These are phyloP conservation scores for Pseudonitzschia multistriata DNA, from an alignment of 108 stramenopile species.

Conservation along the genomic window DNA sequence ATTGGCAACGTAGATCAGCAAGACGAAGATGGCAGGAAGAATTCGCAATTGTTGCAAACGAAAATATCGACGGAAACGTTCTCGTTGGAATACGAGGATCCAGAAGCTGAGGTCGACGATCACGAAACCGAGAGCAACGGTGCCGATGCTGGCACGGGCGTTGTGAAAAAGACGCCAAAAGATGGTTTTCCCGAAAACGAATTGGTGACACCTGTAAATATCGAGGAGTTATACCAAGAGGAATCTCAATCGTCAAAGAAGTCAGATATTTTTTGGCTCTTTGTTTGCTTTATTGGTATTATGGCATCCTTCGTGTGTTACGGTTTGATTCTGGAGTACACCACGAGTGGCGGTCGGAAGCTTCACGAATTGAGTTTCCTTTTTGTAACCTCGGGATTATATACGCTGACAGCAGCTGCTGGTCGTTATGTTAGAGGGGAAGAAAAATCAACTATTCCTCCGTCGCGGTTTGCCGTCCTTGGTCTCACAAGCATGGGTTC, in stretches of 20 bases:
- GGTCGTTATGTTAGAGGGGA: constrained; percentile 86
- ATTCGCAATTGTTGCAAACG: not conserved
- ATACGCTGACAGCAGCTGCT: constrained; percentile 85
- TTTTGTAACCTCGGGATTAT: constrained; percentile 92
- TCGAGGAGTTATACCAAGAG: constrained; percentile 27
- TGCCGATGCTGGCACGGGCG: not conserved
- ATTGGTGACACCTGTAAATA: constrained; percentile 26
- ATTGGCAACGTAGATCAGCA: not conserved
- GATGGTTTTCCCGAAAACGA: not conserved
- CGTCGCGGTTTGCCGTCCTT: constrained; percentile 87
- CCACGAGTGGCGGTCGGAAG: constrained; percentile 88
- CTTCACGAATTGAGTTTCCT: constrained; percentile 94
- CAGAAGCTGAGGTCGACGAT: constrained; percentile 1
- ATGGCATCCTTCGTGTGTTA: constrained; percentile 89
- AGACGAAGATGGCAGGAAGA: not conserved
- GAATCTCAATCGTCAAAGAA: constrained; percentile 18
- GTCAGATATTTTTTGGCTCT: constrained; percentile 74
- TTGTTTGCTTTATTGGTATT: constrained; percentile 89
- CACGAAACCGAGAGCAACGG: not conserved
- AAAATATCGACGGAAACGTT: not conserved
- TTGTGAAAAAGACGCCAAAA: not conserved
- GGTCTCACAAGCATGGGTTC: constrained; percentile 94
- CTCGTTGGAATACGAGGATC: constrained; percentile 2
- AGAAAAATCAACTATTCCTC: constrained; percentile 91
- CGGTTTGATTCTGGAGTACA: constrained; percentile 93